Evolutionary conservation across 306 rosid species (phyloP), one percentile per base, ranked within the genome.

Genomic region (Luffa acutangula): DNA sequence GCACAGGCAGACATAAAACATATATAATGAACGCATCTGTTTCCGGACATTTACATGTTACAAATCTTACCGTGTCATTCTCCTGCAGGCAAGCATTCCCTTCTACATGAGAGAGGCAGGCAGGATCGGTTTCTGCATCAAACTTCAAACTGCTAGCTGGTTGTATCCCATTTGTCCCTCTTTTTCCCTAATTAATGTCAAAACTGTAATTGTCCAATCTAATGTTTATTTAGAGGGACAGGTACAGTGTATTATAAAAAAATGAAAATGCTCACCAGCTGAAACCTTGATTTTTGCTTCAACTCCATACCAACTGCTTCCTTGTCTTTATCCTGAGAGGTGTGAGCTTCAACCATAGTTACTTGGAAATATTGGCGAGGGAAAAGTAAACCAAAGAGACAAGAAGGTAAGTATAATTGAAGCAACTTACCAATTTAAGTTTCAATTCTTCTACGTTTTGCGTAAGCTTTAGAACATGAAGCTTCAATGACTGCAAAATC

Each of bases 401-500:
- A 25, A 63, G 21, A 25, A 63, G 21, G 57, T 42, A 31, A 33
- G 14, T 60, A 65, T 34, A 57, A 25, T 48, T 53, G 59, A 45
- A 78, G 63, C 63, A 85, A 80, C 97, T 81, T 86, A 92, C 98
- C 93, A 91, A 64, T 81, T 82, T 85, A 85, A 64, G 82, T 85
- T 90, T 91, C 87, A 95, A 87, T 63, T 88, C 92, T 42, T 90
- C 85, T 80, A 92, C 84, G 82, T 81, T 89, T 80, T 88, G 85
- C 39, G 84, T 86, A 65, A 95, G 90, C 91, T 82, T 89, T 80
- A 95, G 82, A 85, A 95, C 98, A 85, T 91, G 97, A 77, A 95
- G 97, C 88, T 95, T 95, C 89, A 95, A 80, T 21, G 98, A 87
- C 98, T 95, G 93, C 93, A 86, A 37, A 72, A 45, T 46, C 53